phyloP scores from a whole-genome alignment of 495 filamentous ascomycete genomes.

The Talaromyces stipitatus region DNA sequence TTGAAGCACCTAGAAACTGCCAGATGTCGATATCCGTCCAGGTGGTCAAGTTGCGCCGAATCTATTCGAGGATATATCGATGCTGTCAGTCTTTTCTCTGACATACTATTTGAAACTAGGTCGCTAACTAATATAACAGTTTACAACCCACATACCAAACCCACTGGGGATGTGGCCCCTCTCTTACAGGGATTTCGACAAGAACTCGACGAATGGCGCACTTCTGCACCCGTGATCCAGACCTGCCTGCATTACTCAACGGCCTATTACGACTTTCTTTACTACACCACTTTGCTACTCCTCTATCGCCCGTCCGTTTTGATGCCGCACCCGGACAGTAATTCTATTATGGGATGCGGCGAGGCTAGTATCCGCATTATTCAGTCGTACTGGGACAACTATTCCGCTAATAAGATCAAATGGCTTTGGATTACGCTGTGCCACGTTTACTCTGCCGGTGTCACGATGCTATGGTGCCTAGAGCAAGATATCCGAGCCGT shows the following conservation, averaged over 20 bases:
- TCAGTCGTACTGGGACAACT: slow-evolving; percentile 42
- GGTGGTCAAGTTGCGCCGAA: slow-evolving; percentile 39
- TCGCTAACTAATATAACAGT: slow-evolving; percentile 17
- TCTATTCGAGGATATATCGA: slow-evolving; percentile 40
- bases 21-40: slow-evolving; percentile 42
- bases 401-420: slow-evolving; percentile 42
- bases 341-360: slow-evolving; percentile 40
- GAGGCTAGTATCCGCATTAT: slow-evolving; percentile 44
- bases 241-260: slow-evolving; percentile 40
- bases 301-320: slow-evolving; percentile 43
- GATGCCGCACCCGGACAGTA: slow-evolving; percentile 35
- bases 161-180: slow-evolving; percentile 21
- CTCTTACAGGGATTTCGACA: slow-evolving; percentile 36
- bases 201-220: slow-evolving; percentile 43
- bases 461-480: slow-evolving; percentile 42
- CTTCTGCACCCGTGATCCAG: slow-evolving; percentile 28
- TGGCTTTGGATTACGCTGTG: slow-evolving; percentile 49
- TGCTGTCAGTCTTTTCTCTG: slow-evolving; percentile 27
- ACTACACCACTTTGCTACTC: slow-evolving; percentile 43
- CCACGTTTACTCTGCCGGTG: slow-evolving; percentile 44
- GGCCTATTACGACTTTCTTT: slow-evolving; percentile 44
- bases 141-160: slow-evolving; percentile 33
- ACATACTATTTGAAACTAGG: background rate
- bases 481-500: slow-evolving; percentile 39
- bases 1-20: slow-evolving; percentile 29